A percentile compares a stretch with the other conserved stretches of the same genome.
phyloP scores from a whole-genome alignment of 2,329 filamentous ascomycete genomes.

The Neurospora crassa region DNA sequence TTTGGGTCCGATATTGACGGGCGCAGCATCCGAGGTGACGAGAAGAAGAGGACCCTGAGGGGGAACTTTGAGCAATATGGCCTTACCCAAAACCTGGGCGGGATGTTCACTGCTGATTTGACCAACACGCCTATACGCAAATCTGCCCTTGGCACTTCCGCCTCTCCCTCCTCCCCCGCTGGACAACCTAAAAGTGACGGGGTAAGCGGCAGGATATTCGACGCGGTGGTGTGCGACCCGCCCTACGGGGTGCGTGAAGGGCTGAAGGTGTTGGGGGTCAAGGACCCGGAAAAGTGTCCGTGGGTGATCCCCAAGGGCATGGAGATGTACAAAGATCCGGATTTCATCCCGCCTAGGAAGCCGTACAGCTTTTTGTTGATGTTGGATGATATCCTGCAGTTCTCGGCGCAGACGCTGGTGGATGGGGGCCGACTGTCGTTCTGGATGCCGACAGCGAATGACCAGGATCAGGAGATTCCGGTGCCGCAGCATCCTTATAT shows the following conservation, averaged over 20 bases:
- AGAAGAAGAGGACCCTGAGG: slow-evolving; percentile 39
- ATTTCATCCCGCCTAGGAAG: slow-evolving; percentile 78
- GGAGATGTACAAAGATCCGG: slow-evolving; percentile 54
- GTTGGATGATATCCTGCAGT: slow-evolving; percentile 80
- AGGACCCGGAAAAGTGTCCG: slow-evolving; percentile 51
- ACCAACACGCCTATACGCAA: slow-evolving; percentile 71
- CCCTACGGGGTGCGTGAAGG: slow-evolving; percentile 94
- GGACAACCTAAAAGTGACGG: slow-evolving; percentile 5
- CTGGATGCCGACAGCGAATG: slow-evolving; percentile 93
- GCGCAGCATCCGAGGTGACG: slow-evolving; percentile 69
- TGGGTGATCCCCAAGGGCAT: slow-evolving; percentile 60
- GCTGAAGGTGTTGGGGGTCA: slow-evolving; percentile 72
- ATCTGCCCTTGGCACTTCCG: slow-evolving; percentile 22
- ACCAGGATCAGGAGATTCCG: slow-evolving; percentile 64
- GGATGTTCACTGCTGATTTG: slow-evolving; percentile 75
- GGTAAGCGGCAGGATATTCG: slow-evolving; percentile 46
- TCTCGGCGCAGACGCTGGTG: slow-evolving; percentile 68
- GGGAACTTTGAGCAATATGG: slow-evolving; percentile 83
- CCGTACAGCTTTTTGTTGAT: slow-evolving; percentile 89
- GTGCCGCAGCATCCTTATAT: slow-evolving; percentile 70
- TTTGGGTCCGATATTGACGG: slow-evolving; percentile 93
- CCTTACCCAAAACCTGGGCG: slow-evolving; percentile 55
- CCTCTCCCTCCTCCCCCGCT: background rate
- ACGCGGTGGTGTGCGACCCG: slow-evolving; percentile 91
- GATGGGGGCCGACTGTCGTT: slow-evolving; percentile 74